A percentile compares a stretch with the other conserved stretches of the same genome.
Conservation (phyloP, 441 rosid species). For the Capsella rubella region DNA sequence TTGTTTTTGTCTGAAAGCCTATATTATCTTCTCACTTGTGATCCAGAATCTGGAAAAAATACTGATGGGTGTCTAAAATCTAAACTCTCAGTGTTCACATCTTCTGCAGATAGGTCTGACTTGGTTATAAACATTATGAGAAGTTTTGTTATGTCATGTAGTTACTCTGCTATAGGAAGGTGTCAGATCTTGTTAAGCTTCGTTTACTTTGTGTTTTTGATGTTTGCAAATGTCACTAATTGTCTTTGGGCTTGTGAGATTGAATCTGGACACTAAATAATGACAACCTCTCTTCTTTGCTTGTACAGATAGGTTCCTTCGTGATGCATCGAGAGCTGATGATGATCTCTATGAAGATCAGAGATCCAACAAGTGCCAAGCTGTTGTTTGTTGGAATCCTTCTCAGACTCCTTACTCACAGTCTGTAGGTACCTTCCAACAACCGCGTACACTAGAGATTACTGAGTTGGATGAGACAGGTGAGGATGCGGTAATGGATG, state of each 20-base stretch:
- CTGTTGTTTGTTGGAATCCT: slow-evolving; percentile 74
- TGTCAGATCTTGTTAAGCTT: background rate
- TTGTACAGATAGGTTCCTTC: slow-evolving; percentile 53
- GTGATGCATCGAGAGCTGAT: slow-evolving; percentile 26
- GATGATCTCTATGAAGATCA: slow-evolving; percentile 4
- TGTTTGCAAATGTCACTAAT: background rate
- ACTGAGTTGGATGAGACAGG: slow-evolving; percentile 61
- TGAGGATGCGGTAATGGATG: slow-evolving; percentile 41
- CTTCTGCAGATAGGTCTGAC: too few species aligned
- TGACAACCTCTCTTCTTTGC: background rate
- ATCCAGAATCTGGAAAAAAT: background rate
- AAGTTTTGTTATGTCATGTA: background rate
- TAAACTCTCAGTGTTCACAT: background rate
- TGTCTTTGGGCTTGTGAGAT: background rate
- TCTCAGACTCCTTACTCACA: slow-evolving; percentile 39
- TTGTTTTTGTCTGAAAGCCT: background rate
- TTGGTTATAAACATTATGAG: background rate
- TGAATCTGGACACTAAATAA: background rate
- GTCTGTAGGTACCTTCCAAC: slow-evolving; percentile 13
- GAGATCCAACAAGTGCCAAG: slow-evolving; percentile 44
- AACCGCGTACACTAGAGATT: slow-evolving; percentile 43
- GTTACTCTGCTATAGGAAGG: background rate
- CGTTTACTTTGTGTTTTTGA: background rate
- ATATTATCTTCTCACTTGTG: background rate
- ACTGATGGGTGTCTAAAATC: background rate